Base-by-base conservation (phyloP, 139 green algal genomes). In the Chloropicon primus region DNA sequence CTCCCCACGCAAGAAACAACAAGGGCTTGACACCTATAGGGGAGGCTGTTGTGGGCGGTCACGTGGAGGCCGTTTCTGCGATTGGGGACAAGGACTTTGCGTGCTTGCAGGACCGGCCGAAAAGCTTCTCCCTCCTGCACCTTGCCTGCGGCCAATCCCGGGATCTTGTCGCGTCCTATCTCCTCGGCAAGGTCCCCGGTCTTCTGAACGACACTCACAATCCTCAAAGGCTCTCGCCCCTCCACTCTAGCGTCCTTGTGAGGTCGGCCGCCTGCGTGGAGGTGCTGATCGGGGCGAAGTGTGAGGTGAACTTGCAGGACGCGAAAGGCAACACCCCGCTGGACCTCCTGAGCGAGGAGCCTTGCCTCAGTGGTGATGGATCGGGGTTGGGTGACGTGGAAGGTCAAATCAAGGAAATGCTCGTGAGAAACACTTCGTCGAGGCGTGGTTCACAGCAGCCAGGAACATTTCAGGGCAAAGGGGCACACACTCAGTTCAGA, bases 11-110 rank as follows among this genome's bases (percentile, higher is more conserved):
- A 71, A 80, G 23, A 53, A 93, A 92, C 82, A 90, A 87, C 84
- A 82, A 84, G 28, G 73, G 73, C 24, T 83, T 93, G 22, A 90
- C 83, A 1, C 79, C 88, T 0, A 72, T 91, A 29, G 89, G 79
- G 0, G 87, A 90, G 76, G 88, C 88, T 23, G 53, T 91, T 25
- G 77, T 84, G 2, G 74, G 71, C 2, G 85, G 84, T 0, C 82
- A 86, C 29, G 17, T 78, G 54, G 73, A 29, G 73, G 21, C 24
- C 23, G 73, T 28, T 27, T 2, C 24, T 25, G 41, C 41, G 41
- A 62, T 62, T 17, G 41, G 41, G 41, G 41, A 62, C 41, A 62
- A 17, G 41, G 41, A n/a, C 41, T 62, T 62, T 17, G 41, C 41
- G 41, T 62, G 41, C 41, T 17, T 62, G 10, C 41, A 62, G 41